Evolutionary conservation across 2,329 filamentous ascomycete genomes (phyloP).

Genomic region (Talaromyces rugulosus): DNA sequence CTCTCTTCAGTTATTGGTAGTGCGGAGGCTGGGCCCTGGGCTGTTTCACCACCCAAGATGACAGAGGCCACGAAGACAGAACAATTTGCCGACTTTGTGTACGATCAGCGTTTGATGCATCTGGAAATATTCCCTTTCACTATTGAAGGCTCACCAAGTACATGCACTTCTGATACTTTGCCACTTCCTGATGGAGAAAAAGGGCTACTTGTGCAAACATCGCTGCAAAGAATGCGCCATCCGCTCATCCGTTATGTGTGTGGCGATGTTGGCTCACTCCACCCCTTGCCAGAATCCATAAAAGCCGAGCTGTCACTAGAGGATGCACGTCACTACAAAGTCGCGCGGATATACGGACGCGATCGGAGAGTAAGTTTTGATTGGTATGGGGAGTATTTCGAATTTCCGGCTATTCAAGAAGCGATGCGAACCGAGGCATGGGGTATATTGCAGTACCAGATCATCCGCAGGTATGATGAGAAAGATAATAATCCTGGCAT

Average conservation of each 20-base stretch:
- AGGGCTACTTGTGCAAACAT: background rate
- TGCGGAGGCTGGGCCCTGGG: background rate
- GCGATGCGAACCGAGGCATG: background rate
- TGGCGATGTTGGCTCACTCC: background rate
- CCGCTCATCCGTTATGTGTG: background rate
- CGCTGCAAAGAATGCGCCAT: background rate
- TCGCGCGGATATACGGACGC: background rate
- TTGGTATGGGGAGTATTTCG: background rate
- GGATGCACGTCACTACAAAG: background rate
- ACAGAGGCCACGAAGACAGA: background rate
- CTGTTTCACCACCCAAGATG: background rate
- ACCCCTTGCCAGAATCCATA: background rate
- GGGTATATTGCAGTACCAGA: background rate
- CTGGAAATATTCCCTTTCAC: background rate
- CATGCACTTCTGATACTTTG: background rate
- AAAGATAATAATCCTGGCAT: too few species aligned
- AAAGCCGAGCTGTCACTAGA: background rate
- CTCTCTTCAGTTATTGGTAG: background rate
- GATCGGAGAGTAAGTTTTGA: background rate
- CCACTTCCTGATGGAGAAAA: background rate
- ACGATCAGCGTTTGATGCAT: background rate
- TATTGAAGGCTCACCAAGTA: background rate
- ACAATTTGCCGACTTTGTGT: background rate
- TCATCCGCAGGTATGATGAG: background rate
- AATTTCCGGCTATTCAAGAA: background rate